Base-by-base conservation (phyloP, 2,329 filamentous ascomycete species). In the Gaeumannomyces sp. region DNA sequence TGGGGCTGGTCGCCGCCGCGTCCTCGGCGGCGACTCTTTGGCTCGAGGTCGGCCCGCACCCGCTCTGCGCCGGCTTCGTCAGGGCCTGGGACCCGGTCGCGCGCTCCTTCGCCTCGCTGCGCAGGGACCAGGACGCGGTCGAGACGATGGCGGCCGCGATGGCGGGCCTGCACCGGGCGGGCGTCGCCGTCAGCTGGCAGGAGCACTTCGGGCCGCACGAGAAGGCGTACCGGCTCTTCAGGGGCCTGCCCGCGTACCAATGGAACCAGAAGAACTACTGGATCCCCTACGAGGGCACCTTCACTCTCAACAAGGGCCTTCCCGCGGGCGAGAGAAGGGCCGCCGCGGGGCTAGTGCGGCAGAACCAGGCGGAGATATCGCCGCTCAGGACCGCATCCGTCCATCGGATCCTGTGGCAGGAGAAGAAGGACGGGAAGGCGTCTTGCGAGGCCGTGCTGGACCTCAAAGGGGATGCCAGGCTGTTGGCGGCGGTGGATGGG, bases 221-320 rank as follows among this genome's bases (percentile, higher is more conserved):
- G 69, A 59, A 59, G 57, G 72, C 77, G 53, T 80, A 80, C 1
- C 82, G 88, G 58, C 78, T 83, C 58, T 77, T 91, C 22, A 76
- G 90, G n/a, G 78, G 83, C n/a, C 77, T 92, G 4, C 89, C 89
- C 2, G 81, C 83, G 0, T 92, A 92, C 72, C 81, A 81, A 0
- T 92, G 88, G 72, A 87, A 92, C 72, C 78, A 84, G 68, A 91
- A 91, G 79, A 86, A 85, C 69, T 91, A 91, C 75, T 90, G 88
- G 88, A 81, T 90, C 22, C 85, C 86, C 72, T 90, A 90, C 73
- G 80, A 73, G 1, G 75, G 75, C 33, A 75, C 76, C 50, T 91
- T 87, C 86, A 84, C 81, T 38, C 76, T 90, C 60, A 86, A 82
- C 67, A 91, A 90, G 77, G 88, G 81, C 65, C 75, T 67, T 65